Evolutionary conservation across 768 basidiomycete species (phyloP).

Genomic region (Naganishia vishniacii): DNA sequence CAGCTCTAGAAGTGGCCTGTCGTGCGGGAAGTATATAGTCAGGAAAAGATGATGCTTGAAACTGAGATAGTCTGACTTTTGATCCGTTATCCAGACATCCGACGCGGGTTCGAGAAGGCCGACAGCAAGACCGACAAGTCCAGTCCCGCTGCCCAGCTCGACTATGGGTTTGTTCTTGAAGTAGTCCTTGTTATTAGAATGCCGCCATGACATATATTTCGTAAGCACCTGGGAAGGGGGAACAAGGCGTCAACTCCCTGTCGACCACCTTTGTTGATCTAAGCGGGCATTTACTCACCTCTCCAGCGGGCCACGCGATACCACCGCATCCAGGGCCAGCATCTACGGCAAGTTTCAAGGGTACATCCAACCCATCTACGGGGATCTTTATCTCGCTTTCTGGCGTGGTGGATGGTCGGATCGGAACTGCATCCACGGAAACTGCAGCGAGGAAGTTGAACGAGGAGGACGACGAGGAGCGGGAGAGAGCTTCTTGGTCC

Average conservation of each 20-base stretch:
- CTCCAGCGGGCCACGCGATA: conserved; percentile 84
- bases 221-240: conserved; percentile 62
- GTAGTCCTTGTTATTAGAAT: conserved; percentile 48
- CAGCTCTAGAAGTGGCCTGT: conserved; percentile 69
- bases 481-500: neutral
- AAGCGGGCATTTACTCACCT: conserved; percentile 54
- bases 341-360: conserved; percentile 59
- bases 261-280: neutral
- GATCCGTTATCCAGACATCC: conserved; percentile 78
- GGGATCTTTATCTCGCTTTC: conserved; percentile 35
- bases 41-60: no score
- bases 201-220: conserved; percentile 61
- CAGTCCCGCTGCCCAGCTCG: conserved; percentile 87
- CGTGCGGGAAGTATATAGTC: neutral
- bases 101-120: conserved; percentile 59
- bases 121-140: conserved; percentile 81
- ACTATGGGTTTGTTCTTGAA: conserved; percentile 60
- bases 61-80: conserved; percentile 59
- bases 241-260: neutral
- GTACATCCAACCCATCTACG: conserved; percentile 30
- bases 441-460: conserved; percentile 33
- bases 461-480: conserved; percentile 30
- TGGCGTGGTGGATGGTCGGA: conserved; percentile 39
- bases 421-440: conserved; percentile 33
- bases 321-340: conserved; percentile 86